phyloP scores from a whole-genome alignment of 345 rosid species.

The Gossypium anomalum region DNA sequence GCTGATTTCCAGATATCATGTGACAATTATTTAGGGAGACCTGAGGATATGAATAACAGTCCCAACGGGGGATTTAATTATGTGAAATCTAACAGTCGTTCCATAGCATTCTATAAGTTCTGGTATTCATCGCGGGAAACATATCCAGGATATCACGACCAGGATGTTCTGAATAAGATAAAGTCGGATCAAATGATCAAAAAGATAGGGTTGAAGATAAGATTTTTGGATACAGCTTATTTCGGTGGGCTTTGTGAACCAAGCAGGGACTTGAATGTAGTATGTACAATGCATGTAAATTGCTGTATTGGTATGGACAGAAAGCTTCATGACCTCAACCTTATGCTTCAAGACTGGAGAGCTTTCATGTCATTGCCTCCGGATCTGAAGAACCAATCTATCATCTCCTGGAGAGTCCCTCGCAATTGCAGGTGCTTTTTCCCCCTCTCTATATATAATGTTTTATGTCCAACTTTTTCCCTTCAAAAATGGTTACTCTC shows the following conservation, averaged over 20 bases:
- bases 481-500: not conserved
- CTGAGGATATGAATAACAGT: conserved; percentile 33
- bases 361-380: conserved; percentile 30
- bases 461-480: not conserved
- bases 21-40: conserved; percentile 43
- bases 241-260: conserved; percentile 74
- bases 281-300: conserved; percentile 85
- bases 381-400: conserved; percentile 11
- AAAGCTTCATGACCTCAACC: conserved; percentile 53
- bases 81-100: conserved; percentile 48
- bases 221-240: conserved; percentile 56
- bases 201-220: conserved; percentile 39
- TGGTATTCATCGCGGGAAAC: conserved; percentile 55
- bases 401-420: conserved; percentile 57
- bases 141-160: conserved; percentile 56
- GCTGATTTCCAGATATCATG: conserved; percentile 89
- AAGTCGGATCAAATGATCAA: conserved; percentile 33
- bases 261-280: conserved; percentile 45
- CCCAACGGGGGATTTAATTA: conserved; percentile 75
- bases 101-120: conserved; percentile 58
- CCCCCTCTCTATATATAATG: not conserved
- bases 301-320: conserved; percentile 63
- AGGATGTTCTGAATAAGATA: conserved; percentile 72
- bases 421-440: conserved; percentile 40
- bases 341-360: conserved; percentile 63